Conservation (phyloP, 768 basidiomycete genomes). For the Hypholoma sublateritium region DNA sequence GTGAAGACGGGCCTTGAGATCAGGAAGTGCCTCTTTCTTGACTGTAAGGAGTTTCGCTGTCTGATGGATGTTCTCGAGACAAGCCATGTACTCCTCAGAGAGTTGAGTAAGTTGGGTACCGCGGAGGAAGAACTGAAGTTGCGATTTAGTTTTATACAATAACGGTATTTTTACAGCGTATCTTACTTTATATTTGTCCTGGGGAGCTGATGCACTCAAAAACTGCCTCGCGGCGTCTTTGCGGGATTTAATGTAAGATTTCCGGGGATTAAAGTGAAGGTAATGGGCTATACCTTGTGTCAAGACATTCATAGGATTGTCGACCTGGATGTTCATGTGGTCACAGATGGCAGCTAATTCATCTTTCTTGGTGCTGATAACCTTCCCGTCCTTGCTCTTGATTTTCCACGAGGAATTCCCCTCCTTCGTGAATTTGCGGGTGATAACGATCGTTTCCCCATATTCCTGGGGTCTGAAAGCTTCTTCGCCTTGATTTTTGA, state of each 20-base stretch:
- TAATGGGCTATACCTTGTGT: slow-evolving; percentile 67
- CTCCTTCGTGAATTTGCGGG: slow-evolving; percentile 76
- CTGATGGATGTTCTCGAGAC: slow-evolving; percentile 69
- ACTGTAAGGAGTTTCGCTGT: slow-evolving; percentile 64
- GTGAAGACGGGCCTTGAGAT: slow-evolving; percentile 58
- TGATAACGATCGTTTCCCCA: slow-evolving; percentile 82
- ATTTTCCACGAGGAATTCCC: slow-evolving; percentile 84
- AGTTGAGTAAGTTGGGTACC: slow-evolving; percentile 92
- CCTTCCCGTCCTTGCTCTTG: slow-evolving; percentile 60
- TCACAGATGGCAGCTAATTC: slow-evolving; percentile 89
- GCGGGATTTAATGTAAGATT: background rate
- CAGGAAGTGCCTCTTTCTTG: slow-evolving; percentile 79
- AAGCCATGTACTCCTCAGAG: slow-evolving; percentile 80
- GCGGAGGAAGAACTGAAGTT: slow-evolving; percentile 81
- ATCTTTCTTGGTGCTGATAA: slow-evolving; percentile 75
- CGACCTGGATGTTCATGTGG: slow-evolving; percentile 96
- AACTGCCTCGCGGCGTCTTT: slow-evolving; percentile 77
- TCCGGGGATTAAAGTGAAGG: background rate
- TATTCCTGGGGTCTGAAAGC: slow-evolving; percentile 86
- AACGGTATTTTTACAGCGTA: background rate
- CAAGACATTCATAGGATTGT: slow-evolving; percentile 93
- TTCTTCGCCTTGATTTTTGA: slow-evolving; percentile 91
- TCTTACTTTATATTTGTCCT: slow-evolving; percentile 86
- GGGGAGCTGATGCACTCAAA: slow-evolving; percentile 74
- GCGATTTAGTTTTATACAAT: background rate